phyloP scores from a whole-genome alignment of 768 basidiomycete species.

The Tricholomella constricta region DNA sequence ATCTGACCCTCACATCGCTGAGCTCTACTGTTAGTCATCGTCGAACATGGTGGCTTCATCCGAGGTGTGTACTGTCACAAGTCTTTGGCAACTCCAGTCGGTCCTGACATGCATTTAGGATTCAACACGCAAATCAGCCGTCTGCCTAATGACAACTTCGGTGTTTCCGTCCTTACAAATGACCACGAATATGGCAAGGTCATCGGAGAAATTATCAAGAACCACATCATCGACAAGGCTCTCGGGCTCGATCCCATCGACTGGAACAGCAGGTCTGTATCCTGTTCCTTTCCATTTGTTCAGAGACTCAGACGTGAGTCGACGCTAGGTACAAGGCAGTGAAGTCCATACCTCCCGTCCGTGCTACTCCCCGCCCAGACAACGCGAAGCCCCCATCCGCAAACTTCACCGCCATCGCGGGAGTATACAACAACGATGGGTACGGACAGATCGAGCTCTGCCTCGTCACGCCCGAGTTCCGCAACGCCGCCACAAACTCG shows the following conservation, averaged over 20 bases:
- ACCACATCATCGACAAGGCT: slow-evolving; percentile 23
- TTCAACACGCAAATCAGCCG: slow-evolving; percentile 14
- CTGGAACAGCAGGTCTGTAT: slow-evolving; percentile 23
- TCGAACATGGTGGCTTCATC: slow-evolving; percentile 6
- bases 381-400: not conserved
- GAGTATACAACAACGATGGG: not conserved
- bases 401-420: not conserved
- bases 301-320: too few relatives aligned
- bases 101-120: not conserved
- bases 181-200: slow-evolving; percentile 23
- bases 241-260: slow-evolving; percentile 23
- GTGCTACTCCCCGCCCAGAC: not conserved
- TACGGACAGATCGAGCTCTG: not conserved
- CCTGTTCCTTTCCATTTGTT: too few relatives aligned
- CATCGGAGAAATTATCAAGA: slow-evolving; percentile 23
- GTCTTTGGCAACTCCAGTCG: not conserved
- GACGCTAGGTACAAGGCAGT: not conserved
- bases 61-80: not conserved
- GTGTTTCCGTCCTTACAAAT: slow-evolving; percentile 27
- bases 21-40: not conserved
- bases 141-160: slow-evolving; percentile 17
- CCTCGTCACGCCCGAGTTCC: not conserved
- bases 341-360: not conserved
- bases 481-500: not conserved
- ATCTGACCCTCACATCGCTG: not conserved